Base-by-base conservation (phyloP, 257 asterid species). In the Capsicum baccatum region DNA sequence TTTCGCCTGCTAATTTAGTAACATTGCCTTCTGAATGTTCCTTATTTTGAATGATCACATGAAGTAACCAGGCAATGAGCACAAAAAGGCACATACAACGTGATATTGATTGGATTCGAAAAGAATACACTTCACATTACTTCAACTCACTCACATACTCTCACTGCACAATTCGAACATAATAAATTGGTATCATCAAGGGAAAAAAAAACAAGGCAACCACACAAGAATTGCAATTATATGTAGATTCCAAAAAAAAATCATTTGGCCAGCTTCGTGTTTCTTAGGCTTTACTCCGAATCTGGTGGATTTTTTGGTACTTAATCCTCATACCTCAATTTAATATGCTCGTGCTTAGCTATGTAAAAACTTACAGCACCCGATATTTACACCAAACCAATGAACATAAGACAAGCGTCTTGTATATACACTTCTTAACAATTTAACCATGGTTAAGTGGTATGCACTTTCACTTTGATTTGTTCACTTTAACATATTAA, bases 1-100 rank as follows among this genome's bases (percentile, higher is more conserved):
- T 4, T 50, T 21, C 14, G 26, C 9, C 44, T 26, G 48, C 26
- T 76, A 7, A 52, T 26, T 76, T 8, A 21, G 63, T 33, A 71
- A 52, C 63, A 52, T 52, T 76, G 47, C 63, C 48, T 54, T 76
- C 44, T 21, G 15, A 10, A 19, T 59, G 33, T n/a, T 59, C 15
- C 81, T 76, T 76, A 50, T 13, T 76, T 76, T 76, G 64, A 76
- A 76, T 76, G 63, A 76, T 7, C 81, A 52, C 63, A 76, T 76
- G 33, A 52, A 50, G 6, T 26, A 13, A 76, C n/a, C 81, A 52
- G 52, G 47, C 64, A 26, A 52, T 26, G 9, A 52, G 3, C 60
- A 19, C 19, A 52, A 3, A 76, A 76, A 76, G 48, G 44, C 81
- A 13, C 50, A 26, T 76, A 54, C 8, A 76, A 14, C 64, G 52